Conservation (phyloP, 768 basidiomycete genomes). For the Psilocybe cubensis region DNA sequence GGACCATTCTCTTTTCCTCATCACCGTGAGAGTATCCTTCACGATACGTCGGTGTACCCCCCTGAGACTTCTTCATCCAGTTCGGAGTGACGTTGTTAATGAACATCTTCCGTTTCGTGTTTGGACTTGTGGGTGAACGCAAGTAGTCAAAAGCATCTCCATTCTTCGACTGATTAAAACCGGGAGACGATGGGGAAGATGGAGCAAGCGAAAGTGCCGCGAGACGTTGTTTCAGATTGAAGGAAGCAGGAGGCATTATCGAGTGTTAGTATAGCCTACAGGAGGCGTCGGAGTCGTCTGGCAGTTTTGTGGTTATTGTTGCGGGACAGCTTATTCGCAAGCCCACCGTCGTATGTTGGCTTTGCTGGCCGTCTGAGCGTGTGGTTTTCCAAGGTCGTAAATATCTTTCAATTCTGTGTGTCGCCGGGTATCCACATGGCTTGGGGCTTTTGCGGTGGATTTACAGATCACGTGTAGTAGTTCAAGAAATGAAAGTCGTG, state of each 20-base stretch:
- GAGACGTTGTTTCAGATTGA: slow-evolving; percentile 68
- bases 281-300: background rate
- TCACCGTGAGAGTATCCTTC: slow-evolving; percentile 44
- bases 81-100: slow-evolving; percentile 46
- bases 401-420: no score
- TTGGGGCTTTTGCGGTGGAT: no score
- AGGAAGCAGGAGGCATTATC: slow-evolving; percentile 24
- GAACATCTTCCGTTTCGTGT: slow-evolving; percentile 35
- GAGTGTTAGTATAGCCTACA: background rate
- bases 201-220: slow-evolving; percentile 61
- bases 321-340: background rate
- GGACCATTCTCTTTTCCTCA: slow-evolving; percentile 62
- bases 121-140: slow-evolving; percentile 19
- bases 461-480: no score
- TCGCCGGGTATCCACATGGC: no score
- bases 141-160: slow-evolving; percentile 13
- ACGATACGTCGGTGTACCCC: slow-evolving; percentile 22
- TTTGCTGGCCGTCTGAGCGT: no score
- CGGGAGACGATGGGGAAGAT: slow-evolving; percentile 48
- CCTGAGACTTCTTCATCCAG: slow-evolving; percentile 48
- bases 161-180: slow-evolving; percentile 12
- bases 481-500: no score
- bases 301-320: background rate
- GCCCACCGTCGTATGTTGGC: background rate
- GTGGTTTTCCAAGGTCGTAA: no score